phyloP scores from a whole-genome alignment of 1,139 yeast species.

The Candida tunisiensis region DNA sequence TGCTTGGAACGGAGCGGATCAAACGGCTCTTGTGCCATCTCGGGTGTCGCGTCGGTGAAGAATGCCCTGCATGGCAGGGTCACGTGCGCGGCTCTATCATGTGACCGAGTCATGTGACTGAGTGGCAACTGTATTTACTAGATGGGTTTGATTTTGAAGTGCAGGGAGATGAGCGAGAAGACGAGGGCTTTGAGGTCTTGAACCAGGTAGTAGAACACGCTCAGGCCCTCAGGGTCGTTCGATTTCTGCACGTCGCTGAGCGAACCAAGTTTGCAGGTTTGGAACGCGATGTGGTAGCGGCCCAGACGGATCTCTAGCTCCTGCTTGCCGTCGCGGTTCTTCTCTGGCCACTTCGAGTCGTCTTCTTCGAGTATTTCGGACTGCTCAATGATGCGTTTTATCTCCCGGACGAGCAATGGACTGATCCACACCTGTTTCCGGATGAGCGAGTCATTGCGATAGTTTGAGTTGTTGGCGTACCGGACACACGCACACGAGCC shows the following conservation, averaged over 20 bases:
- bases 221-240: constrained; percentile 26
- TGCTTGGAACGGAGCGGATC: too few species aligned
- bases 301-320: constrained; percentile 27
- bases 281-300: constrained; percentile 20
- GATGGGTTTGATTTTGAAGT: constrained; percentile 18
- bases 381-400: constrained; percentile 20
- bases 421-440: constrained; percentile 24
- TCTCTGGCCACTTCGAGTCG: constrained; percentile 26
- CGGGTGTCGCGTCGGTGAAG: too few species aligned
- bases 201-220: constrained; percentile 27
- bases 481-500: constrained; percentile 22
- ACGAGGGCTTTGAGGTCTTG: constrained; percentile 28
- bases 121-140: too few species aligned
- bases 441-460: constrained; percentile 26
- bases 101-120: too few species aligned
- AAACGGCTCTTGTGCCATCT: too few species aligned
- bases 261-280: constrained; percentile 26
- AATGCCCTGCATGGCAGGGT: too few species aligned
- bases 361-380: constrained; percentile 26
- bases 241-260: constrained; percentile 23
- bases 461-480: constrained; percentile 30
- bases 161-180: constrained; percentile 26
- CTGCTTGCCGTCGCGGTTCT: constrained; percentile 26
- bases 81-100: too few species aligned
- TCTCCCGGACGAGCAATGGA: constrained; percentile 18